Evolutionary conservation across 306 rosid species (phyloP).

Genomic region (Prunus armeniaca): DNA sequence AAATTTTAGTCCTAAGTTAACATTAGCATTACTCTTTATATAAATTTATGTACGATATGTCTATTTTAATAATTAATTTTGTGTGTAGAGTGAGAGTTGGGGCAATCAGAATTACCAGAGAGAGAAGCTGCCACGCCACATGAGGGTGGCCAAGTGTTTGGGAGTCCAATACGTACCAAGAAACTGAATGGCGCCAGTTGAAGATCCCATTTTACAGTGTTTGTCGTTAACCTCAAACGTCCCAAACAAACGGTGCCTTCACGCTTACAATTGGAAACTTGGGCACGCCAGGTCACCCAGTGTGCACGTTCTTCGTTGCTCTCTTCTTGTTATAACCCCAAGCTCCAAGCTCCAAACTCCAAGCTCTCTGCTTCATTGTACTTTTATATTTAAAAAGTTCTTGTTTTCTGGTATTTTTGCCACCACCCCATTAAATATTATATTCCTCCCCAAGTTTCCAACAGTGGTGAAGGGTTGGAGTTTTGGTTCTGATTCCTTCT

Average conservation of each 20-base stretch:
- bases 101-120: background rate
- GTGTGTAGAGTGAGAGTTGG: background rate
- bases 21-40: background rate
- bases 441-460: background rate
- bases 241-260: conserved; percentile 13
- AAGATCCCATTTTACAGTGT: conserved; percentile 7
- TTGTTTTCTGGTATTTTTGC: background rate
- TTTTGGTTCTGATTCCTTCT: conserved; percentile 12
- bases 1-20: background rate
- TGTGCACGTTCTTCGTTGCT: background rate
- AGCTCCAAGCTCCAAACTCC: too few species aligned
- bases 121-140: background rate
- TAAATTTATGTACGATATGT: background rate
- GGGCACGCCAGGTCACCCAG: background rate
- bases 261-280: conserved; percentile 10
- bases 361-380: background rate
- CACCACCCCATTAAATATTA: background rate
- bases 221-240: conserved; percentile 24
- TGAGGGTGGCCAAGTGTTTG: background rate
- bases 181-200: conserved; percentile 27
- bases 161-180: conserved; percentile 18
- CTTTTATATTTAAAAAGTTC: background rate
- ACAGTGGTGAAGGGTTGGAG: conserved; percentile 5
- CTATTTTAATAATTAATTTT: background rate
- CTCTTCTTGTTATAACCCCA: background rate